A percentile compares a stretch with the other conserved stretches of the same genome.
phyloP scores from a whole-genome alignment of 2,329 filamentous ascomycete species.

The Madurella mycetomatis region DNA sequence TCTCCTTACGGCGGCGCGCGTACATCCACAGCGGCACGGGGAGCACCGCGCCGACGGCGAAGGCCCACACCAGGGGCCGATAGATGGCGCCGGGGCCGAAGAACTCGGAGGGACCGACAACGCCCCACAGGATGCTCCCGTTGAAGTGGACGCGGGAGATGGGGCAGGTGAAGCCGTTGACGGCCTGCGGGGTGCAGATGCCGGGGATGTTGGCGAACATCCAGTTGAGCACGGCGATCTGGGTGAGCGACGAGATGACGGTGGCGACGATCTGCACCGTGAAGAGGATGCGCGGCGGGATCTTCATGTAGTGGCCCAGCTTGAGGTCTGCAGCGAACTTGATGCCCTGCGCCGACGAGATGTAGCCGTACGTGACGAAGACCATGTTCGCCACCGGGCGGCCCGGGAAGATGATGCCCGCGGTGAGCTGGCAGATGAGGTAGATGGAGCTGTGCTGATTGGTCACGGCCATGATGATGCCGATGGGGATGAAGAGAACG shows the following conservation, averaged over 20 bases:
- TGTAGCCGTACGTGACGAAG: slow-evolving; percentile 87
- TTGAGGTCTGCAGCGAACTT: slow-evolving; percentile 87
- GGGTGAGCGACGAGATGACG: slow-evolving; percentile 70
- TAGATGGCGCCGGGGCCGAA: slow-evolving; percentile 75
- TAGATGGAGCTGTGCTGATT: slow-evolving; percentile 87
- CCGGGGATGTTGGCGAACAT: slow-evolving; percentile 75
- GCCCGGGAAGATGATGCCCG: slow-evolving; percentile 75
- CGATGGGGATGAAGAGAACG: slow-evolving; percentile 82
- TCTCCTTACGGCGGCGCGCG: slow-evolving; percentile 53
- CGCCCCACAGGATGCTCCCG: slow-evolving; percentile 83
- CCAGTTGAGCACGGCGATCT: slow-evolving; percentile 84
- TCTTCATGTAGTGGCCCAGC: slow-evolving; percentile 84
- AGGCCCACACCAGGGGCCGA: slow-evolving; percentile 73
- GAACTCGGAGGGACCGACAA: slow-evolving; percentile 77
- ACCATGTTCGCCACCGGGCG: slow-evolving; percentile 90
- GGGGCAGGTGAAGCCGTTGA: slow-evolving; percentile 84
- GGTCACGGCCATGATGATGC: slow-evolving; percentile 89
- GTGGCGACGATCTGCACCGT: slow-evolving; percentile 74
- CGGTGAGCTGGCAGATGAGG: slow-evolving; percentile 80
- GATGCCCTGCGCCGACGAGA: slow-evolving; percentile 81
- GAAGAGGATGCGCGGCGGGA: slow-evolving; percentile 74
- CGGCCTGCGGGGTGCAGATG: slow-evolving; percentile 73
- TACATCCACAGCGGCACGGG: slow-evolving; percentile 73
- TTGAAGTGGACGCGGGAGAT: slow-evolving; percentile 88
- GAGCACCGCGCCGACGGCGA: slow-evolving; percentile 69